Conservation (phyloP, 2,329 filamentous ascomycete genomes). For the Penicillium psychrosexuale region DNA sequence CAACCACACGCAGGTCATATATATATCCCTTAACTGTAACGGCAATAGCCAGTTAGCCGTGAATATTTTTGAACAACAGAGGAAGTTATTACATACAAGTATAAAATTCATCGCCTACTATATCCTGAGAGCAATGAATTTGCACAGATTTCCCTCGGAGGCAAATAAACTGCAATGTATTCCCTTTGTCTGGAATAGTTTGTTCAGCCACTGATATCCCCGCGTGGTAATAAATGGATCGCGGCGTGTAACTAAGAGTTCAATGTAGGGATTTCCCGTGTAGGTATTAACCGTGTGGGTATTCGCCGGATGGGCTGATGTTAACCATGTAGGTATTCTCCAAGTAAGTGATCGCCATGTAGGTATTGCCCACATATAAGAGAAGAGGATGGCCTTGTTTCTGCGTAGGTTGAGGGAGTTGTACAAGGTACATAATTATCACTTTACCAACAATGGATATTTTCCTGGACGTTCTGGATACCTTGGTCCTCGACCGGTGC, state of each 20-base stretch:
- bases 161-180: no score
- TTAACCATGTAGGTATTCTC: constrained; percentile 6
- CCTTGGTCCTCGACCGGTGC: constrained; percentile 68
- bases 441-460: constrained; percentile 66
- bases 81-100: no score
- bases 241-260: background rate
- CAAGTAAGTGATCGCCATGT: background rate
- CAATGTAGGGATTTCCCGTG: constrained; percentile 16
- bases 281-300: constrained; percentile 3
- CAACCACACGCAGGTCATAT: no score
- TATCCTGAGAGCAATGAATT: no score
- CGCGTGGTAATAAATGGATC: background rate
- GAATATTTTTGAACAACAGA: no score
- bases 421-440: constrained; percentile 13
- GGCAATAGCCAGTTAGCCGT: no score
- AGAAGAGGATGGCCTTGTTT: background rate
- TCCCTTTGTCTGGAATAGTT: background rate
- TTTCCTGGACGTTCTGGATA: constrained; percentile 75
- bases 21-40: background rate
- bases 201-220: background rate
- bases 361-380: constrained; percentile 5
- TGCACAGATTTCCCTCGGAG: no score
- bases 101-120: no score
- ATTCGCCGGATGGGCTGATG: background rate
- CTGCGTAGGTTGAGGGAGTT: background rate